phyloP scores from a whole-genome alignment of 2,329 filamentous ascomycete genomes.

The Alternaria sp. region DNA sequence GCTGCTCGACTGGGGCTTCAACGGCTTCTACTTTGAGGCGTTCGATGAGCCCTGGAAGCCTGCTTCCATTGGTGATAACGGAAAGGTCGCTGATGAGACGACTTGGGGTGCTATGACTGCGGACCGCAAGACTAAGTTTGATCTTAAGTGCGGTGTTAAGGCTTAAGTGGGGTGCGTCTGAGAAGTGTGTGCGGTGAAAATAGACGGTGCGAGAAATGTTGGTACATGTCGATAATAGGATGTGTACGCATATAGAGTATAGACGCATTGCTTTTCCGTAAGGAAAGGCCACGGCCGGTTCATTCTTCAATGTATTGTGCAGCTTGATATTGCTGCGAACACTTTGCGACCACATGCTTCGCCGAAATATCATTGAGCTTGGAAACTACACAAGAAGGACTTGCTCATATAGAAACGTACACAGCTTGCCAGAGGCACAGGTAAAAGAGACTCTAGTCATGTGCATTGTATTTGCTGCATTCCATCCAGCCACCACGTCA shows the following conservation, averaged over 20 bases:
- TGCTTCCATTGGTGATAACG: slow-evolving; percentile 66
- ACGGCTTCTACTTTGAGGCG: slow-evolving; percentile 76
- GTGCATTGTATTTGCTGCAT: not conserved
- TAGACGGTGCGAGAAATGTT: not conserved
- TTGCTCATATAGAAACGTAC: not conserved
- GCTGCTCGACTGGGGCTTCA: slow-evolving; percentile 68
- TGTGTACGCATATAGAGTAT: not conserved
- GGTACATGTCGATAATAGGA: not conserved
- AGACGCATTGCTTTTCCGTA: not conserved
- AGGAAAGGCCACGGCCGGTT: not conserved
- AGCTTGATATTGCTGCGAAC: not conserved
- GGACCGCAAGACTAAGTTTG: slow-evolving; percentile 64
- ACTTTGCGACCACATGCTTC: not conserved
- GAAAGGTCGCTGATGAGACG: slow-evolving; percentile 66
- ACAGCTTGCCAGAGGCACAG: not conserved
- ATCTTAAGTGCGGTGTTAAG: slow-evolving; percentile 52
- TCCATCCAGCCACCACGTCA: not conserved
- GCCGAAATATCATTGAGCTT: fast-evolving
- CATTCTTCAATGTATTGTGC: not conserved
- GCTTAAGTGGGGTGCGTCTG: too few species aligned
- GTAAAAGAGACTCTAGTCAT: not conserved
- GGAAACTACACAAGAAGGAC: not conserved
- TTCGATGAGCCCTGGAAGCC: slow-evolving; percentile 78
- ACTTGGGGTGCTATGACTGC: slow-evolving; percentile 73
- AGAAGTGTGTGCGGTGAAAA: not conserved